A percentile compares a stretch with the other conserved stretches of the same genome.
Conservation (phyloP, 345 rosid species). For the Salix caprea region DNA sequence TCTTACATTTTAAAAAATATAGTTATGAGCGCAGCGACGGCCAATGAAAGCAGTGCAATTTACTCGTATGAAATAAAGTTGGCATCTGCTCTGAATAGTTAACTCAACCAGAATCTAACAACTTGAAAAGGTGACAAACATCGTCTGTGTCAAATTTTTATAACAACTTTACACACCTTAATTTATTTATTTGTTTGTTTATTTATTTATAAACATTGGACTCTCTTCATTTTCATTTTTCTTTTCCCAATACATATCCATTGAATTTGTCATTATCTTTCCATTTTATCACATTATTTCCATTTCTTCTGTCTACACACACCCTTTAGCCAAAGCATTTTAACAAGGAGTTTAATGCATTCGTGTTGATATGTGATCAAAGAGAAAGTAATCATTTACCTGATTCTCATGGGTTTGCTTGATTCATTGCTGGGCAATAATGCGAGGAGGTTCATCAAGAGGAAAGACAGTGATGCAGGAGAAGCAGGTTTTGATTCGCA, state of each 20-base stretch:
- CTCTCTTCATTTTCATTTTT: too few species aligned
- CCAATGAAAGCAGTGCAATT: too few species aligned
- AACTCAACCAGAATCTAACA: background rate
- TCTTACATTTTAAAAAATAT: too few species aligned
- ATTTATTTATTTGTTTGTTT: background rate
- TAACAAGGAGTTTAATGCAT: background rate
- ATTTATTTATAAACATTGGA: too few species aligned
- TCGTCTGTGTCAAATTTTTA: background rate
- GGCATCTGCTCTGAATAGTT: background rate
- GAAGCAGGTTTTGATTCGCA: constrained; percentile 55
- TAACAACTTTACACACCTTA: background rate
- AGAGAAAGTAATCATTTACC: background rate
- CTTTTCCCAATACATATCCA: too few species aligned
- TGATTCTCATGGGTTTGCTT: constrained; percentile 26
- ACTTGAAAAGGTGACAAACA: background rate
- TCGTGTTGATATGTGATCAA: background rate
- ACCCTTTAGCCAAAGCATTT: background rate
- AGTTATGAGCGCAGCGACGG: too few species aligned
- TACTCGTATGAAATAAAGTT: background rate
- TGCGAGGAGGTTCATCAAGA: constrained; percentile 58
- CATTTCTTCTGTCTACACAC: too few species aligned
- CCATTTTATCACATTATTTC: too few species aligned
- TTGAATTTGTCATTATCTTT: too few species aligned
- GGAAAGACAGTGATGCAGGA: constrained; percentile 95
- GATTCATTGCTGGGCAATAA: constrained; percentile 41